phyloP scores from a whole-genome alignment of 2,329 filamentous ascomycete species.

The Pseudogymnoascus sp. region DNA sequence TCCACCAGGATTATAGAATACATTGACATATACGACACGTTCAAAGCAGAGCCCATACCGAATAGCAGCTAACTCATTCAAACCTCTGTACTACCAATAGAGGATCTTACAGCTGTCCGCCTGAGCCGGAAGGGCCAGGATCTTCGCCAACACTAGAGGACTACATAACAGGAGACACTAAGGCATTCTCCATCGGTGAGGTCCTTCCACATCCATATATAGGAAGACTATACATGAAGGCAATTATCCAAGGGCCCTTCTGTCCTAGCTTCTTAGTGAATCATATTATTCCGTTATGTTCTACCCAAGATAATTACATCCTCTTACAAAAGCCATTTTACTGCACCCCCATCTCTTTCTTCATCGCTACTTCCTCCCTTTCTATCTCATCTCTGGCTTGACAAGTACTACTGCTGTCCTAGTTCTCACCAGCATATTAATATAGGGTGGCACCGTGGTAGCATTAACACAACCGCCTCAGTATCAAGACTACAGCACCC shows the following conservation, averaged over 20 bases:
- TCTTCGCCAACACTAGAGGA: background rate
- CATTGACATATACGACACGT: background rate
- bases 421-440: too few species aligned
- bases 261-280: background rate
- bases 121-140: background rate
- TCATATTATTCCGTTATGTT: too few species aligned
- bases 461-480: background rate
- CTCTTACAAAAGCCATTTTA: too few species aligned
- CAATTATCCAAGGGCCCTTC: background rate
- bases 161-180: background rate
- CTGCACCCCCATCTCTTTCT: too few species aligned
- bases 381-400: too few species aligned
- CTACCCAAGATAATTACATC: too few species aligned
- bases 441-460: background rate
- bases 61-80: background rate
- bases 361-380: too few species aligned
- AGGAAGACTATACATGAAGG: background rate
- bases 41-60: background rate
- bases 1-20: background rate
- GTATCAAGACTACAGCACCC: background rate
- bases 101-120: background rate
- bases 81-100: background rate
- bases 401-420: too few species aligned
- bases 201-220: background rate
- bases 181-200: background rate